Base-by-base conservation (phyloP, 1,284 basidiomycete species). In the Ustilago crameri region DNA sequence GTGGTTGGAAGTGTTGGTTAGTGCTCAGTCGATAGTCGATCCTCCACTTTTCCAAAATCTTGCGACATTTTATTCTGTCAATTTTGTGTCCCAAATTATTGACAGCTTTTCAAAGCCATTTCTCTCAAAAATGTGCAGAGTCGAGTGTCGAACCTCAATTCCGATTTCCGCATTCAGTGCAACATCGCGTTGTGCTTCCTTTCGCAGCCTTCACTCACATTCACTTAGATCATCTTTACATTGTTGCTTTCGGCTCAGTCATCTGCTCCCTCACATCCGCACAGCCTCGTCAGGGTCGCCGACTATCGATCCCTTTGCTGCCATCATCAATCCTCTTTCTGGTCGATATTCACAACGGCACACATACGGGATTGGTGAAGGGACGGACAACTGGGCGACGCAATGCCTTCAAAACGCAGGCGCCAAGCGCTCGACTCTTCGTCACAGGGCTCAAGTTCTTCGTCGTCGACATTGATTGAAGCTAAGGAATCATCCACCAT, bases 111-210 rank as follows among this genome's bases (percentile, higher is more conserved):
- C 14, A 38, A 24, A 17, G 4, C 26, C 18, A 8, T 30, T 30
- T 30, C 12, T 30, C 12, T 30, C 7, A 34, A 8, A 51, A 12
- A 27, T 14, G 20, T 12, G 26, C 27, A n/a, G 23, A 26, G 20
- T 7, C 17, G 38, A n/a, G 14, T 15, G 18, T 15, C 18, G 38
- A 18, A 18, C 9, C 17, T 40, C 20, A 18, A 42, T 12, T 42
- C 60, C 60, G 60, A 51, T 5, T 62, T 56, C 60, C 53, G 60
- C 52, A 62, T 51, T 46, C n/a, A 37, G 32, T 22, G 23, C 20
- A 9, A 9, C 7, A 51, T 14, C 52, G 60, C 60, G 52, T 47
- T 54, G 35, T 5, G 12, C 9, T 12, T 14, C 2, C 40, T 35
- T 51, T 40, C 49, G 12, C 37, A 7, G 30, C 30, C 30, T 30